Evolutionary conservation across 306 rosid species (phyloP).

Genomic region (Pyrus betulifolia): DNA sequence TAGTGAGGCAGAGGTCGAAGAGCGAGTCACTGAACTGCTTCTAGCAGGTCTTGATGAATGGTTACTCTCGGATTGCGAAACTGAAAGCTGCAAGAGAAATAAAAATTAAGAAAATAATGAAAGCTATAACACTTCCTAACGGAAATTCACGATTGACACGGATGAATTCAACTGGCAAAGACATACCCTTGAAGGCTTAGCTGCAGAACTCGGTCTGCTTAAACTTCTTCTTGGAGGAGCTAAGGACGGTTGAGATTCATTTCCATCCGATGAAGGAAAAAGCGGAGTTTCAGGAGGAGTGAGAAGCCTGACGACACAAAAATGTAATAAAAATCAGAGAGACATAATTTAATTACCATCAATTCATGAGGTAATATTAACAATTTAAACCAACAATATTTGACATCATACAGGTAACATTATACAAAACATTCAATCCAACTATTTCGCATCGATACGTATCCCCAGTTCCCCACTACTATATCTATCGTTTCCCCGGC

Average conservation of each 20-base stretch:
- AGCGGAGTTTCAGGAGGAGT: conserved; percentile 96
- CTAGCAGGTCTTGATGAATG: conserved; percentile 71
- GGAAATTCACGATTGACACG: background rate
- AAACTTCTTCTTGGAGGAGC: conserved; percentile 51
- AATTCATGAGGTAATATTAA: background rate
- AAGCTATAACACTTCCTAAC: background rate
- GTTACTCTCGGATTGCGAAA: conserved; percentile 72
- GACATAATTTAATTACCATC: background rate
- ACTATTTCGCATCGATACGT: too few species aligned
- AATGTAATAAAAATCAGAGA: background rate
- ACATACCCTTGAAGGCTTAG: conserved; percentile 81
- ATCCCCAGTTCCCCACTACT: too few species aligned
- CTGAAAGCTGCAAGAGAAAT: conserved; percentile 67
- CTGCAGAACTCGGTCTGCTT: conserved; percentile 57
- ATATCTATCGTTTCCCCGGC: too few species aligned
- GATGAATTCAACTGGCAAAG: conserved; percentile 10
- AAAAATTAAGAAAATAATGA: background rate
- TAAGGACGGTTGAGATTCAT: conserved; percentile 40
- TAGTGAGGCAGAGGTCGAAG: conserved; percentile 61
- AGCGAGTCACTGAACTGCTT: conserved; percentile 92
- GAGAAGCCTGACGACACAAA: conserved; percentile 68
- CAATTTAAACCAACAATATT: background rate
- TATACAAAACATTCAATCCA: background rate
- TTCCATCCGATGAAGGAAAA: conserved; percentile 56
- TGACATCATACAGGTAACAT: background rate